Percentiles rank a stretch among this genome's conserved stretches.
Conservation (phyloP, 1,284 basidiomycete genomes). For the Ceraceosorus bombacis region DNA sequence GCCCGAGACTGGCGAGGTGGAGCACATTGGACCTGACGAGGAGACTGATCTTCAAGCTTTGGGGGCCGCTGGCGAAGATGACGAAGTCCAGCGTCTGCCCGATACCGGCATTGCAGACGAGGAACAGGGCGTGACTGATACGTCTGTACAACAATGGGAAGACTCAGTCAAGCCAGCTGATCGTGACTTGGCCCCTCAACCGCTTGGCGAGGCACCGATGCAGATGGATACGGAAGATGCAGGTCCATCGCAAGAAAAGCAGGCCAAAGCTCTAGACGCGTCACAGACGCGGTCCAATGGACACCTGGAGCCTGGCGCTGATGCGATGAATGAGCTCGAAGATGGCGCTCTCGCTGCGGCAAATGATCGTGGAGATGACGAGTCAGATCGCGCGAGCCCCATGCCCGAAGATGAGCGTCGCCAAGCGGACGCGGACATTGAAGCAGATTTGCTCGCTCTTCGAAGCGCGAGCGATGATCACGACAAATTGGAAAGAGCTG, state of each 20-base stretch:
- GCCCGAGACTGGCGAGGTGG: slow-evolving; percentile 54
- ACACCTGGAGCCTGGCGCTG: slow-evolving; percentile 17
- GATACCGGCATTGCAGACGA: slow-evolving; percentile 24
- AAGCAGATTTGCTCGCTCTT: slow-evolving; percentile 1
- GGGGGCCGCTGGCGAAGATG: slow-evolving; percentile 65
- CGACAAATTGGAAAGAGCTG: slow-evolving; percentile 58
- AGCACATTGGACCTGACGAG: slow-evolving; percentile 67
- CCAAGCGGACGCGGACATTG: slow-evolving; percentile 37
- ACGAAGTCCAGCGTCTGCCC: slow-evolving; percentile 66
- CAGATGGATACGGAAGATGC: slow-evolving; percentile 9
- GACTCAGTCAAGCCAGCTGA: slow-evolving; percentile 37
- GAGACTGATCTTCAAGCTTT: slow-evolving; percentile 79
- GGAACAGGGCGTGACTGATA: slow-evolving; percentile 18
- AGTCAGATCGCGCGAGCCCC: slow-evolving; percentile 12
- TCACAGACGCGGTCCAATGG: slow-evolving; percentile 24
- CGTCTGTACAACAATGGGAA: no score
- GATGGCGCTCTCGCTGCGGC: slow-evolving; percentile 54
- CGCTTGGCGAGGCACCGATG: no score
- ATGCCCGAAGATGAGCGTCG: slow-evolving; percentile 33
- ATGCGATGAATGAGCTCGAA: slow-evolving; percentile 50
- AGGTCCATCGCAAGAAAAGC: slow-evolving; percentile 40
- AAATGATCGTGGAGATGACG: slow-evolving; percentile 49
- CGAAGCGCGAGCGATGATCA: slow-evolving; percentile 54
- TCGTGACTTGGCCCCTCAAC: background rate
- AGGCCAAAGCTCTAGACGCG: slow-evolving; percentile 38